These are phyloP conservation scores for Haberlea rhodopensis DNA, from an alignment of 257 asterid genomes.

Conservation along the genomic window DNA sequence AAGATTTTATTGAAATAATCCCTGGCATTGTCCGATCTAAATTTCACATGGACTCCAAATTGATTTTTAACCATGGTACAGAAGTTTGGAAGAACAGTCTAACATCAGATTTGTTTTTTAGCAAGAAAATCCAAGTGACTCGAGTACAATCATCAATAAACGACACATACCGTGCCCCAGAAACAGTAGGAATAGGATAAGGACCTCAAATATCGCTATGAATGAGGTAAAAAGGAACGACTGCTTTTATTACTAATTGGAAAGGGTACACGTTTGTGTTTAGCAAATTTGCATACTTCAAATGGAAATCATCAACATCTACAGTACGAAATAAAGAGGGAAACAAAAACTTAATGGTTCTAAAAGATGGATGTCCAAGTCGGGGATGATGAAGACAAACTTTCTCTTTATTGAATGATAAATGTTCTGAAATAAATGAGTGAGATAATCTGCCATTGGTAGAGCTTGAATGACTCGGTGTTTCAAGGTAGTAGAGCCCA, in stretches of 20 bases:
- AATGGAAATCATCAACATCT: conserved; percentile 3
- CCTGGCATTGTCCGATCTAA: background rate
- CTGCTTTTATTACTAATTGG: background rate
- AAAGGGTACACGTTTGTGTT: too few species aligned
- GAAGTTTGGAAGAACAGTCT: background rate
- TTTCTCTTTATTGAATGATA: conserved; percentile 5
- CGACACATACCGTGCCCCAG: conserved; percentile 1
- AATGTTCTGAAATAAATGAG: background rate
- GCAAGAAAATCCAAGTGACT: background rate
- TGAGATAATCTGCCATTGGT: background rate
- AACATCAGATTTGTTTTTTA: conserved; percentile 2
- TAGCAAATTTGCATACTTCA: conserved; percentile 18
- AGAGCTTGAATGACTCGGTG: background rate
- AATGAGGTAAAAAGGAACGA: background rate
- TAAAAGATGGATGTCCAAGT: conserved; percentile 24
- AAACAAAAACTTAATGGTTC: too few species aligned
- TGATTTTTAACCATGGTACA: background rate
- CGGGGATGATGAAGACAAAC: conserved; percentile 21
- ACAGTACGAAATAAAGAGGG: background rate
- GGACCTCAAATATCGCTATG: too few species aligned
- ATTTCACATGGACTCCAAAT: conserved; percentile 1
- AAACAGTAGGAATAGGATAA: background rate
- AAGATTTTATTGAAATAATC: background rate
- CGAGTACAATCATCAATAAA: conserved; percentile 14
- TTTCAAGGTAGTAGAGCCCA: too few species aligned